Conservation (phyloP, 441 rosid genomes). For the Gossypium laxum region DNA sequence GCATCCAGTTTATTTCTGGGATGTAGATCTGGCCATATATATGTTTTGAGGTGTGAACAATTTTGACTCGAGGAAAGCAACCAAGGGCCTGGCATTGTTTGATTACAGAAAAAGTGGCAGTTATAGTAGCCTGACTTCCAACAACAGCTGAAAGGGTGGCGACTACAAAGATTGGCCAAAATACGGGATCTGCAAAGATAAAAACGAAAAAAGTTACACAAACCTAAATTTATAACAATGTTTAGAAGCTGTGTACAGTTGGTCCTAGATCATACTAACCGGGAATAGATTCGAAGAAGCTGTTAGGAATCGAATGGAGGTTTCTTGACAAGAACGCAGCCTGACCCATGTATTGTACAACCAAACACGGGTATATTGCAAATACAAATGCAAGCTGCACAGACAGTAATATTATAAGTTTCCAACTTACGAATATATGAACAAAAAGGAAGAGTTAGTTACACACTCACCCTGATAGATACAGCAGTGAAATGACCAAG, state of each 20-base stretch:
- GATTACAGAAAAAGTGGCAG: constrained; percentile 75
- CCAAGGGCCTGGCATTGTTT: constrained; percentile 91
- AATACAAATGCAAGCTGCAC: constrained; percentile 69
- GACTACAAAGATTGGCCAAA: constrained; percentile 81
- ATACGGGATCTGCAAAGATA: constrained; percentile 46
- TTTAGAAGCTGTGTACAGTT: not conserved
- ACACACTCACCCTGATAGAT: constrained; percentile 59
- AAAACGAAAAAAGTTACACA: constrained; percentile 13
- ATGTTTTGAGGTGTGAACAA: constrained; percentile 75
- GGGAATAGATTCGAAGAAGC: constrained; percentile 73
- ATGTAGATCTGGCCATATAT: constrained; percentile 82
- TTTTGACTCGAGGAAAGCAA: constrained; percentile 88
- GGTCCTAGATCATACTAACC: constrained; percentile 32
- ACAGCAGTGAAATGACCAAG: constrained; percentile 84
- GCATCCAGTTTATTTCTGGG: constrained; percentile 95
- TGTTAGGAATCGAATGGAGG: constrained; percentile 27
- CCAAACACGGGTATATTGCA: constrained; percentile 80
- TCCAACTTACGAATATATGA: constrained; percentile 4
- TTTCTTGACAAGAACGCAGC: constrained; percentile 82
- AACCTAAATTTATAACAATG: constrained; percentile 12
- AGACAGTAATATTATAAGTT: constrained; percentile 20
- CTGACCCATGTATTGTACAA: constrained; percentile 93
- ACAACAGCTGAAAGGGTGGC: constrained; percentile 80
- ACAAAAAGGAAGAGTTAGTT: not conserved
- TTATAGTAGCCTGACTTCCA: constrained; percentile 79